Evolutionary conservation across 2,329 filamentous ascomycete species (phyloP).

Genomic region (Neofusicoccum cordaticola): DNA sequence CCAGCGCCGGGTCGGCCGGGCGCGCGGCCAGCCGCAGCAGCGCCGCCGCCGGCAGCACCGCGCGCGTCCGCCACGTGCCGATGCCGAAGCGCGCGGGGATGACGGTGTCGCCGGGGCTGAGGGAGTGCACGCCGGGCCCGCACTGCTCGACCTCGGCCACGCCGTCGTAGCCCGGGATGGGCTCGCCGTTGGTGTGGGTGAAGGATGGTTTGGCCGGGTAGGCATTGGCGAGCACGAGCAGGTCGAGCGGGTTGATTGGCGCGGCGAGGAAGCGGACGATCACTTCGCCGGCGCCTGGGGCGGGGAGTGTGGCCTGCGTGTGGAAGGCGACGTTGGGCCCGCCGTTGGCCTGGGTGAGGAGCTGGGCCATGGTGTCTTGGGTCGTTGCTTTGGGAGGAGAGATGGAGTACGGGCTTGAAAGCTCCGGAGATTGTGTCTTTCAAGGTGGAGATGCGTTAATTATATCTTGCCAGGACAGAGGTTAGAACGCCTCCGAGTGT

Average conservation of each 20-base stretch:
- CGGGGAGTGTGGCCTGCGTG: not conserved
- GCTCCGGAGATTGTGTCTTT: too few species aligned
- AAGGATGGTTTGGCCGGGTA: slow-evolving; percentile 24
- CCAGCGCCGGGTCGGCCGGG: slow-evolving; percentile 18
- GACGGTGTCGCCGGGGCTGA: not conserved
- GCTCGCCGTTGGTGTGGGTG: slow-evolving; percentile 7
- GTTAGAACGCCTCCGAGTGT: too few species aligned
- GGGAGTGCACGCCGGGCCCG: not conserved
- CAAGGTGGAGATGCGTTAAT: too few species aligned
- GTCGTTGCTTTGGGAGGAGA: too few species aligned
- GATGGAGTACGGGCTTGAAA: too few species aligned
- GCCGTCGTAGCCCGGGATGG: slow-evolving; percentile 24
- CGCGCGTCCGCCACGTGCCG: slow-evolving; percentile 25
- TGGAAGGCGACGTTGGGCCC: too few species aligned
- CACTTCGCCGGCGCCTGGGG: slow-evolving; percentile 9
- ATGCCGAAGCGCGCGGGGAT: slow-evolving; percentile 3
- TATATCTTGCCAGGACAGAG: too few species aligned
- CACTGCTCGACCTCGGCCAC: slow-evolving; percentile 19
- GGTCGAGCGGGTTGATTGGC: slow-evolving; percentile 26
- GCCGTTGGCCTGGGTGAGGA: too few species aligned
- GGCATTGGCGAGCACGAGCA: slow-evolving; percentile 22
- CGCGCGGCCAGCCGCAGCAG: slow-evolving; percentile 17
- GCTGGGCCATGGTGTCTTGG: too few species aligned
- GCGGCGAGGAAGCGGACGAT: slow-evolving; percentile 20
- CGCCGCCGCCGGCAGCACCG: slow-evolving; percentile 18